A percentile compares a stretch with the other conserved stretches of the same genome.
Evolutionary conservation across 2,329 filamentous ascomycete genomes (phyloP).

Genomic region (Phaeophleospora eucalypticola): DNA sequence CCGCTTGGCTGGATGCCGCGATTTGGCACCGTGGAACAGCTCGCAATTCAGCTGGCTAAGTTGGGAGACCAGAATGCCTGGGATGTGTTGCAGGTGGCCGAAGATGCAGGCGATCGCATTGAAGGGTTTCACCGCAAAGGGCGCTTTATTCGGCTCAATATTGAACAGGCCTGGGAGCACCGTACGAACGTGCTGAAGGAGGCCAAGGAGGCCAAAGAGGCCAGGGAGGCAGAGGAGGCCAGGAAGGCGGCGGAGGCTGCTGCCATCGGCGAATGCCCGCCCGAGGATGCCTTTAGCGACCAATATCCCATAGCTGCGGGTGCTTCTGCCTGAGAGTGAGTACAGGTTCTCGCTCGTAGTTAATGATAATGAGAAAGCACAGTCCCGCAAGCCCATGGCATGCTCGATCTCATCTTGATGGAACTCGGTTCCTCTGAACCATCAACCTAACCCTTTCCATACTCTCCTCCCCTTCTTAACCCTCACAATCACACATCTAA

Average conservation of each 20-base stretch:
- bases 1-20: conserved; percentile 29
- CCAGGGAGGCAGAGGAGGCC: too few relatives aligned
- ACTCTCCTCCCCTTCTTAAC: not conserved
- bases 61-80: conserved; percentile 31
- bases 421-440: too few relatives aligned
- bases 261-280: too few relatives aligned
- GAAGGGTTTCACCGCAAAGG: conserved; percentile 29
- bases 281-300: too few relatives aligned
- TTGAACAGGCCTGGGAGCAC: conserved; percentile 23
- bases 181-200: too few relatives aligned
- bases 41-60: conserved; percentile 25
- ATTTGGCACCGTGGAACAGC: conserved; percentile 28
- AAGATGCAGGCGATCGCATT: conserved; percentile 24
- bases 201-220: too few relatives aligned
- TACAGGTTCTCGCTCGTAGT: too few relatives aligned
- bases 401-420: too few relatives aligned
- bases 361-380: too few relatives aligned
- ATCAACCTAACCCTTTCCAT: not conserved
- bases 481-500: conserved; percentile 35
- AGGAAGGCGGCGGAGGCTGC: too few relatives aligned
- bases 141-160: conserved; percentile 22
- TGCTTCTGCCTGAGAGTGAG: not conserved
- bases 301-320: not conserved
- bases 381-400: too few relatives aligned
- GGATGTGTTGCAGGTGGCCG: conserved; percentile 32